These are phyloP conservation scores for Schizophyllum amplum DNA, from an alignment of 1,284 basidiomycete species.

Conservation along the genomic window DNA sequence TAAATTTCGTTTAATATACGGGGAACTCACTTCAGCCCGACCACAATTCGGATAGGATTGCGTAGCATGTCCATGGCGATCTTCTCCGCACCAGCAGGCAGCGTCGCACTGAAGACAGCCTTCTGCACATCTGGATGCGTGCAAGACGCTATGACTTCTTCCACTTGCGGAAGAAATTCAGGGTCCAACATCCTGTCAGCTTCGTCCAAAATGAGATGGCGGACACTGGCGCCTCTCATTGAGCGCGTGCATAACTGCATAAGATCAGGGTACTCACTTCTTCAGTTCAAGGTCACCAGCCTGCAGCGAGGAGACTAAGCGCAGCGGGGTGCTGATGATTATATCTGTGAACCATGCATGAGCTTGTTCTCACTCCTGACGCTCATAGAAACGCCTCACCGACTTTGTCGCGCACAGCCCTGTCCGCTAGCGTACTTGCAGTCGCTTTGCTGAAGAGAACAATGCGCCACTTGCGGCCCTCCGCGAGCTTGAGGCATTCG, in stretches of 20 bases:
- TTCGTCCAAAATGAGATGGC: constrained; percentile 84
- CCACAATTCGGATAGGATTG: constrained; percentile 82
- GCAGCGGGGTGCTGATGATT: constrained; percentile 75
- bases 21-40: constrained; percentile 79
- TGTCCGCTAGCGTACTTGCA: constrained; percentile 63
- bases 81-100: constrained; percentile 85
- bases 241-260: not conserved
- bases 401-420: constrained; percentile 61
- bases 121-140: constrained; percentile 71
- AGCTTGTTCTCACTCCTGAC: not conserved
- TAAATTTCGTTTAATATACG: constrained; percentile 4
- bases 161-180: constrained; percentile 85
- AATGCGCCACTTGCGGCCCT: constrained; percentile 79
- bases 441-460: constrained; percentile 84
- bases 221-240: constrained; percentile 43
- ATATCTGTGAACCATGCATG: constrained; percentile 43
- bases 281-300: constrained; percentile 57
- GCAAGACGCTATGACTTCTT: constrained; percentile 85
- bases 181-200: constrained; percentile 85
- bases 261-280: constrained; percentile 42
- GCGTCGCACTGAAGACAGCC: constrained; percentile 89
- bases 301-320: constrained; percentile 69
- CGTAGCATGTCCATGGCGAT: constrained; percentile 79
- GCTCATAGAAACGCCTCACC: constrained; percentile 36
- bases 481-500: constrained; percentile 79